Evolutionary conservation across 257 asterid species (phyloP), one percentile per base, ranked within the genome.

Genomic region (Salvia rosmarinus): DNA sequence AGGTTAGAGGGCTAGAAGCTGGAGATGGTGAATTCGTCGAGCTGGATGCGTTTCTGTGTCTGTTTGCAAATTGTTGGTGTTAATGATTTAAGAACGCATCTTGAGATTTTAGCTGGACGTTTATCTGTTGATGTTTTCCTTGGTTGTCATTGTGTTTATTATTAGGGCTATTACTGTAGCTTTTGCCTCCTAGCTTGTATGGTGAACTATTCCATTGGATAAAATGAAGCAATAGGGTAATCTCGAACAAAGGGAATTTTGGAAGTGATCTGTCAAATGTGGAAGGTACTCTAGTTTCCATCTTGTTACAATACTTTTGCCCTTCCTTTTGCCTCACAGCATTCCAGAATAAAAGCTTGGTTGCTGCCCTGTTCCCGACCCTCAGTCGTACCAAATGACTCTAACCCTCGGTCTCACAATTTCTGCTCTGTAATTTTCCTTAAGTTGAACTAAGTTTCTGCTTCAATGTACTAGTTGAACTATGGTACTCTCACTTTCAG

Each of bases 1-100:
- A 72, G 47, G 54, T 57, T 61, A 47, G 70, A 68, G 75, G 47
- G 54, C 57, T 61, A 47, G 70, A 68, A 56, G 59, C 58, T 75
- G 9, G 71, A 71, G 72, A 72, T 56, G 56, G 23, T 57, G 16
- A 56, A 32, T 68, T 28, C 43, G 11, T 25, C 11, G 58, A 46
- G 20, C 55, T 42, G 67, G 19, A 66, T 63, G 68, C 25, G 5
- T 44, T 8, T 5, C 34, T 61, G 64, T 28, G 49, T 57, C 40
- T 40, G 59, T 72, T 40, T 72, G 43, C 23, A 32, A 67, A 13
- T 50, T 10, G 28, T 11, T 32, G 44, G 61, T 62, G 65, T 11
- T 67, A 12, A 23, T 70, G 42, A 46, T 25, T 42, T 66, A 7
- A 44, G 61, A 3, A 55, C 54, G 70, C 54, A 13, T 40, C 37